These are phyloP conservation scores for Rubia tinctorum DNA, from an alignment of 305 asterid species.

Conservation along the genomic window DNA sequence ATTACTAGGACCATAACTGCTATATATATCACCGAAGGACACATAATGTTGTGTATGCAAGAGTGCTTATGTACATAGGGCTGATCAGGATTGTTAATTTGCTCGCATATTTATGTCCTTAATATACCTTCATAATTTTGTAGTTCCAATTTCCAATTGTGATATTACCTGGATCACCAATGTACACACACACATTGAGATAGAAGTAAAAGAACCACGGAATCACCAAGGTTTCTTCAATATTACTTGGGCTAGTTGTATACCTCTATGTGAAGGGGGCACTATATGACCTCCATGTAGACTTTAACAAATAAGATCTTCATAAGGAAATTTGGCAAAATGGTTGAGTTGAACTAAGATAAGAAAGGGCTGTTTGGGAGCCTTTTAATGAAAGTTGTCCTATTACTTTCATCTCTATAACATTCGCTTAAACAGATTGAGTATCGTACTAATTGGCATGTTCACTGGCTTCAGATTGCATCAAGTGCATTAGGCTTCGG, in stretches of 20 bases:
- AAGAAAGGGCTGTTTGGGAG: background rate
- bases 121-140: background rate
- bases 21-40: too few relatives aligned
- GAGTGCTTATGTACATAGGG: background rate
- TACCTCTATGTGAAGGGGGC: background rate
- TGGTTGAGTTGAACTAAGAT: background rate
- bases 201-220: background rate
- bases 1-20: background rate
- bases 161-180: background rate
- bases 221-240: background rate
- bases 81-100: background rate
- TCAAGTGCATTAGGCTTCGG: constrained; percentile 92
- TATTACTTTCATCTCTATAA: background rate
- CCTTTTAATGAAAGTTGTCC: background rate
- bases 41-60: background rate
- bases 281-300: background rate
- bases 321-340: background rate
- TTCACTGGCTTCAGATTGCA: constrained; percentile 62
- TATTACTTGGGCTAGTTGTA: background rate
- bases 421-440: background rate
- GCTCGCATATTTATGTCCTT: background rate
- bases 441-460: constrained; percentile 3
- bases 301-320: background rate
- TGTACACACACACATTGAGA: background rate
- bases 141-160: background rate